phyloP scores from a whole-genome alignment of 331 rosid species.

The Cydonia oblonga region DNA sequence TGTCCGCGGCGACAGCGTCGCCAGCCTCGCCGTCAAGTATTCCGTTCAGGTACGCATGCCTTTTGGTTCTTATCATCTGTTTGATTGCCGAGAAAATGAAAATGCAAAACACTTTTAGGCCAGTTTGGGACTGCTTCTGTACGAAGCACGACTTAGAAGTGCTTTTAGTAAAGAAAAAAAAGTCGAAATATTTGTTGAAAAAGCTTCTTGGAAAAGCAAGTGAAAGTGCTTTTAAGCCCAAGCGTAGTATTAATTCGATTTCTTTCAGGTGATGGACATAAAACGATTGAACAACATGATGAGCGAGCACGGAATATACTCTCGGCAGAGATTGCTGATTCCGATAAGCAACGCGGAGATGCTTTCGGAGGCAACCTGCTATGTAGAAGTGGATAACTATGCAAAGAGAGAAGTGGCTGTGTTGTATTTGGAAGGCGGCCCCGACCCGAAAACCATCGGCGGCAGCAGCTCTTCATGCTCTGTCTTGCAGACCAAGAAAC shows the following conservation, averaged over 20 bases:
- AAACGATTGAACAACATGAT: conserved; percentile 90
- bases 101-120: too few species aligned
- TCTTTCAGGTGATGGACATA: conserved; percentile 63
- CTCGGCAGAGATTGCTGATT: conserved; percentile 80
- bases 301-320: conserved; percentile 94
- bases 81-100: too few species aligned
- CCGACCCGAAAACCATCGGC: conserved; percentile 18
- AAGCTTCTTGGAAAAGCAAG: too few species aligned
- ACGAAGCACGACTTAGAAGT: too few species aligned
- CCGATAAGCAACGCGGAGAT: conserved; percentile 58
- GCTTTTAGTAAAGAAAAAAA: too few species aligned
- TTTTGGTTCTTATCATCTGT: neutral
- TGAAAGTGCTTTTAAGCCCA: too few species aligned
- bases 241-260: neutral
- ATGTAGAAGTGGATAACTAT: conserved; percentile 55
- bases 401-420: conserved; percentile 93
- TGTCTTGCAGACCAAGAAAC: conserved; percentile 23
- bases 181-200: too few species aligned
- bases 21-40: conserved; percentile 91
- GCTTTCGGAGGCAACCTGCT: conserved; percentile 54
- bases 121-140: too few species aligned
- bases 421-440: conserved; percentile 58
- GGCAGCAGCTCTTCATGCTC: neutral
- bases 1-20: conserved; percentile 60
- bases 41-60: conserved; percentile 53